phyloP scores from a whole-genome alignment of 805 yeast genomes.

The Tetrapisispora phaffii region DNA sequence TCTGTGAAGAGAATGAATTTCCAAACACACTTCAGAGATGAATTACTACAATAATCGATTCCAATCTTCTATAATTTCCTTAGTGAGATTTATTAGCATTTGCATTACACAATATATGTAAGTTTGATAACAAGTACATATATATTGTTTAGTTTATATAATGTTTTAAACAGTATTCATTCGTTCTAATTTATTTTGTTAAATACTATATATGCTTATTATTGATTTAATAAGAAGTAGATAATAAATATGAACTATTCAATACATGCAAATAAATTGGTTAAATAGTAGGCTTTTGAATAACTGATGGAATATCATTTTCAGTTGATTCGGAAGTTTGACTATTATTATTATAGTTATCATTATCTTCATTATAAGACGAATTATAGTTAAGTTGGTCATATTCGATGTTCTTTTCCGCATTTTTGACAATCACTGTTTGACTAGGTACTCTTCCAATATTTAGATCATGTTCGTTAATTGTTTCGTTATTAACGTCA shows the following conservation, averaged over 20 bases:
- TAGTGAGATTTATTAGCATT: neutral
- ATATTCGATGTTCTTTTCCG: neutral
- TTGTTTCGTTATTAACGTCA: neutral
- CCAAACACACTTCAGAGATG: slow-evolving; percentile 80
- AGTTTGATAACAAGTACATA: neutral
- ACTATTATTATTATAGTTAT: neutral
- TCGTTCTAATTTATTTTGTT: neutral
- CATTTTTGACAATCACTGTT: neutral
- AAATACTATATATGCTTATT: too few species aligned
- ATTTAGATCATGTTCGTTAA: neutral
- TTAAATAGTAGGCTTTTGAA: neutral
- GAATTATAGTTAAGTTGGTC: neutral
- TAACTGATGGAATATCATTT: neutral
- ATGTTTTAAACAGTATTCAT: too few species aligned
- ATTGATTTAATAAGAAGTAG: too few species aligned
- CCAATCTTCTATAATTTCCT: neutral
- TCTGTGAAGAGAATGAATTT: slow-evolving; percentile 65
- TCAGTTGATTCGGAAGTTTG: neutral
- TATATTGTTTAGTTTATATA: too few species aligned
- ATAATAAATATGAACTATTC: too few species aligned
- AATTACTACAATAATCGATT: slow-evolving; percentile 35
- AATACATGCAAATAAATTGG: neutral
- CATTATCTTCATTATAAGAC: neutral
- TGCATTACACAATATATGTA: neutral
- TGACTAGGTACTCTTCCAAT: neutral